Percentiles rank a stretch among this genome's conserved stretches.
phyloP scores from a whole-genome alignment of 371 early-diverging fungal species.

The Thermomucor indicae-seudaticae region DNA sequence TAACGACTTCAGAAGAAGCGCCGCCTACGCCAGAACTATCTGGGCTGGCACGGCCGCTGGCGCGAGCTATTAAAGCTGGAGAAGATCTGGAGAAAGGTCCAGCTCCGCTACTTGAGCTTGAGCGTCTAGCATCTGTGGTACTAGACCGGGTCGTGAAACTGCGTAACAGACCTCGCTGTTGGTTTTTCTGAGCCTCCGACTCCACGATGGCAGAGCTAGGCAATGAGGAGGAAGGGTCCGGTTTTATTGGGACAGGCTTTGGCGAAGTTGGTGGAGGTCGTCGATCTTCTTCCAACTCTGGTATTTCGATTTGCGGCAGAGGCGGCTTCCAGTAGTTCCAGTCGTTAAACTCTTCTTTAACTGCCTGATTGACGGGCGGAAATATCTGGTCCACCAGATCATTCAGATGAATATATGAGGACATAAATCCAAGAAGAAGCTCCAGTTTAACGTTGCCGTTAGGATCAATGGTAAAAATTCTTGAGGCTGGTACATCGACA shows the following conservation, averaged over 20 bases:
- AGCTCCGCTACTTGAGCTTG: constrained; percentile 1
- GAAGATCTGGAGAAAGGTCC: no score
- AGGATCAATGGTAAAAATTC: constrained; percentile 95
- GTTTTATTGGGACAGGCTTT: constrained; percentile 15
- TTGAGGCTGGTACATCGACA: constrained; percentile 85
- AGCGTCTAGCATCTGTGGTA: not conserved
- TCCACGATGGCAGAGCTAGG: constrained; percentile 16
- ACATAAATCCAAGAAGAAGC: constrained; percentile 72
- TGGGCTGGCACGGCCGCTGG: not conserved
- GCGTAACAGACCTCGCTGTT: constrained; percentile 23
- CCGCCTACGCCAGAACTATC: not conserved
- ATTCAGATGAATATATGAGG: constrained; percentile 80
- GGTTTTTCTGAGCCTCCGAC: constrained; percentile 1
- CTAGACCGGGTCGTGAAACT: constrained; percentile 28
- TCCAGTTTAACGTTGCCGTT: constrained; percentile 91
- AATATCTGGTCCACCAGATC: constrained; percentile 95
- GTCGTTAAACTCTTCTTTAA: constrained; percentile 72
- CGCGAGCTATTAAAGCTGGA: not conserved
- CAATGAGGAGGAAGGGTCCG: constrained; percentile 21
- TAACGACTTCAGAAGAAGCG: not conserved
- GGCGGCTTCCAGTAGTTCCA: constrained; percentile 77
- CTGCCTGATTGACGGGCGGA: constrained; percentile 55
- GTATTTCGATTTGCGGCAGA: constrained; percentile 47
- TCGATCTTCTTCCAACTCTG: constrained; percentile 18
- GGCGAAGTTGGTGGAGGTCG: constrained; percentile 19